phyloP scores from a whole-genome alignment of 805 yeast species.

The Wickerhamomyces bisporus region DNA sequence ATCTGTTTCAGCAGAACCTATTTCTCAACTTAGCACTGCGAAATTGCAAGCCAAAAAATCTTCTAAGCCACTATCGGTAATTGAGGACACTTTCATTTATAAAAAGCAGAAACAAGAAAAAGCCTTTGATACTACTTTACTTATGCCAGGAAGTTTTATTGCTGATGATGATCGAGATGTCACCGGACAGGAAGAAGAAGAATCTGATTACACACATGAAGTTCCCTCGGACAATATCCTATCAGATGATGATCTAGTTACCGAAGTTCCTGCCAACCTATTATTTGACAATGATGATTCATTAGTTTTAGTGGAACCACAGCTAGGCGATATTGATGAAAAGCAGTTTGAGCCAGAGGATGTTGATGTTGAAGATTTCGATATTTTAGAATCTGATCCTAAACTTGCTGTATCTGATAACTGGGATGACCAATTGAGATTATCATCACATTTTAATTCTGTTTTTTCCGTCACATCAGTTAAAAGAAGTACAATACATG shows the following conservation, averaged over 20 bases:
- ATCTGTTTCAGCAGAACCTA: not conserved
- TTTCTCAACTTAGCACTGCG: not conserved
- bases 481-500: conserved; percentile 18
- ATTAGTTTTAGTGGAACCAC: conserved; percentile 11
- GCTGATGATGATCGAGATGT: conserved; percentile 7
- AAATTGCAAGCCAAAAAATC: not conserved
- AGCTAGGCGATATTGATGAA: conserved; percentile 38
- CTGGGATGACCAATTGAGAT: conserved; percentile 60
- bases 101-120: conserved; percentile 26
- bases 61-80: not conserved
- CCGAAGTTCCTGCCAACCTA: conserved; percentile 7
- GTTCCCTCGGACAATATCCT: conserved; percentile 8
- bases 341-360: conserved; percentile 69
- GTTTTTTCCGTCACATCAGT: conserved; percentile 14
- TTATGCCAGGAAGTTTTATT: conserved; percentile 25
- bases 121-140: conserved; percentile 14
- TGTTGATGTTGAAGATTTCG: conserved; percentile 41
- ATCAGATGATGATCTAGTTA: conserved; percentile 6
- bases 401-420: conserved; percentile 46
- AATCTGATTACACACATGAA: conserved; percentile 3
- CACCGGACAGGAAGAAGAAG: conserved; percentile 3
- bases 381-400: conserved; percentile 37
- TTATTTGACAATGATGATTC: conserved; percentile 15
- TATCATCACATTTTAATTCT: conserved; percentile 33
- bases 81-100: conserved; percentile 26